phyloP scores from a whole-genome alignment of 2,329 filamentous ascomycete species.

The Botryotinia globosa region DNA sequence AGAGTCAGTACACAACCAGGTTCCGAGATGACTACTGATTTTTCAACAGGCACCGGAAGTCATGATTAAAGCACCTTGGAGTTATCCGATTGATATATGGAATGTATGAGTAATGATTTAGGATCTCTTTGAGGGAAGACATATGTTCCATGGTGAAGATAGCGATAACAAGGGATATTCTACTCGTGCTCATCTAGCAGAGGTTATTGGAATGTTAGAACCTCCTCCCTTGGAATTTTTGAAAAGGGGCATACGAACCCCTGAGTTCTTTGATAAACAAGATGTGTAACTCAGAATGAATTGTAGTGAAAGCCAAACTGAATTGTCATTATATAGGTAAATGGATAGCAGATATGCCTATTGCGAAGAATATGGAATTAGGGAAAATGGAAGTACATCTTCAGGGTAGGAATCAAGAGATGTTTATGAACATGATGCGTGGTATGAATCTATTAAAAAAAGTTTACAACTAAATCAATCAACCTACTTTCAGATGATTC shows the following conservation, averaged over 20 bases:
- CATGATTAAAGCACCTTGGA: slow-evolving; percentile 41
- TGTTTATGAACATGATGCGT: slow-evolving; percentile 37
- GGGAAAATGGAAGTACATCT: slow-evolving; percentile 26
- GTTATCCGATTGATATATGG: slow-evolving; percentile 41
- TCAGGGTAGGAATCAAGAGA: slow-evolving; percentile 35
- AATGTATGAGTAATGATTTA: slow-evolving; percentile 40
- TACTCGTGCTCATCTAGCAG: slow-evolving; percentile 33
- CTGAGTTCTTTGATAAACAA: slow-evolving; percentile 33
- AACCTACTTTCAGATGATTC: no score
- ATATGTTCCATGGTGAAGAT: slow-evolving; percentile 29
- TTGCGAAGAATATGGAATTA: slow-evolving; percentile 12
- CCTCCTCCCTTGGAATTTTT: slow-evolving; percentile 35
- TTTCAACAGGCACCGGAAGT: slow-evolving; percentile 40
- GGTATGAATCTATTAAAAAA: no score
- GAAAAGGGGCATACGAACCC: slow-evolving; percentile 28
- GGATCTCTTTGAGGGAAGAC: slow-evolving; percentile 31
- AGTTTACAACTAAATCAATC: no score
- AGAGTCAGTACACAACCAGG: background rate
- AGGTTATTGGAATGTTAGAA: slow-evolving; percentile 34
- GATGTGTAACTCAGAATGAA: slow-evolving; percentile 21
- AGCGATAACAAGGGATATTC: slow-evolving; percentile 23
- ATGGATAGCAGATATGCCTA: background rate
- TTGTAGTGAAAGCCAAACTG: no score
- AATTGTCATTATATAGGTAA: background rate
- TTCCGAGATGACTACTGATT: background rate